These are phyloP conservation scores for Corrigiola litoralis DNA, from an alignment of 179 eudicot species.

Conservation along the genomic window DNA sequence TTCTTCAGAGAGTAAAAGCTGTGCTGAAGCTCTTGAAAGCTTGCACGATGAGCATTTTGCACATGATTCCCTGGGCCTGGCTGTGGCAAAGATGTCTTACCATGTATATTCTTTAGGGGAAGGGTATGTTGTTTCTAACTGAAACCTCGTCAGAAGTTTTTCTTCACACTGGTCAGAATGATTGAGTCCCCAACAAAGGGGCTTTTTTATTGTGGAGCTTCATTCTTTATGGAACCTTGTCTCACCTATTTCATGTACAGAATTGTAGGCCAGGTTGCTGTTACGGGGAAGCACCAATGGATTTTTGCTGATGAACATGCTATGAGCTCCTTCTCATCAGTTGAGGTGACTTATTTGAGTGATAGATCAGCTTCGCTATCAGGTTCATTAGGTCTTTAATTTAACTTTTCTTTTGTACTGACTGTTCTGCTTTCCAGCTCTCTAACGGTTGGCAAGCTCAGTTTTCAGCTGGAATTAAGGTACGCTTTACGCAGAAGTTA, in stretches of 20 bases:
- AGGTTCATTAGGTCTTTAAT: not conserved
- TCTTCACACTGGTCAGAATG: not conserved
- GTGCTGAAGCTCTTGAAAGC: conserved; percentile 26
- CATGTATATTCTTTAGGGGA: conserved; percentile 81
- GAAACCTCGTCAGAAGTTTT: not conserved
- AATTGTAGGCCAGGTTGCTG: conserved; percentile 78
- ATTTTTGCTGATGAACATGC: conserved; percentile 43
- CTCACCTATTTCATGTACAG: conserved; percentile 32
- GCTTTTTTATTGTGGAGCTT: not conserved
- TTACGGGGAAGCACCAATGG: conserved; percentile 83
- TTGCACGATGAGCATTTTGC: conserved; percentile 39
- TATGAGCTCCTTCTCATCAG: conserved; percentile 30
- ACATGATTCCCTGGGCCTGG: conserved; percentile 65
- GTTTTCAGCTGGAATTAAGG: conserved; percentile 80
- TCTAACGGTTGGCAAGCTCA: conserved; percentile 67
- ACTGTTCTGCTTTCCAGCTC: conserved; percentile 38
- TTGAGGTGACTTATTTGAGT: conserved; percentile 47
- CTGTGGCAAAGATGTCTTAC: conserved; percentile 79
- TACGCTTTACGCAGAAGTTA: conserved; percentile 20
- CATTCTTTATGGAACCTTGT: not conserved
- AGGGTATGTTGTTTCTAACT: conserved; percentile 49
- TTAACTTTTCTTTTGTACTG: conserved; percentile 1
- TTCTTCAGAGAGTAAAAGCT: conserved; percentile 33
- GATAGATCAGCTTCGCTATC: not conserved
- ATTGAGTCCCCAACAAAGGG: not conserved